These are phyloP conservation scores for Trichomonas tenax DNA, from an alignment of 208 protist species.

Conservation along the genomic window DNA sequence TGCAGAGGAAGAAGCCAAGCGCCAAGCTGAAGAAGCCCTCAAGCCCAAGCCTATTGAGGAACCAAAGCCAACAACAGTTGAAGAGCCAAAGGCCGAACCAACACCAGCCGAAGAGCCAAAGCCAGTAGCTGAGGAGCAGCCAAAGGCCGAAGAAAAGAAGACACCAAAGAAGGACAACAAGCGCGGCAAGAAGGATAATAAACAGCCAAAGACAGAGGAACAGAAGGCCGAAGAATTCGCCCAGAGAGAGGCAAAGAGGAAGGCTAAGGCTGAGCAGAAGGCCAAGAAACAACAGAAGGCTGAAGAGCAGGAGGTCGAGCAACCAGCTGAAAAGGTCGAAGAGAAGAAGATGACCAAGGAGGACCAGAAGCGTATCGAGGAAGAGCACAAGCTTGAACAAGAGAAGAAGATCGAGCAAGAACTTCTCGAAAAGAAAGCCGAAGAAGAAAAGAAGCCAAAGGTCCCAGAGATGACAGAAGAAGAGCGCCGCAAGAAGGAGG, in stretches of 20 bases:
- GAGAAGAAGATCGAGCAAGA: not conserved
- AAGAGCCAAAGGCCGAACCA: not conserved
- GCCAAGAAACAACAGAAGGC: not conserved
- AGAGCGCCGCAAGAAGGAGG: not conserved
- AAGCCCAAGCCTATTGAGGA: not conserved
- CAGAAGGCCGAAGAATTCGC: not conserved
- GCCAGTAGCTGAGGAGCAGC: not conserved
- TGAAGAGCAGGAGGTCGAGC: not conserved
- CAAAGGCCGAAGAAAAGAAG: not conserved
- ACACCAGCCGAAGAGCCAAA: not conserved
- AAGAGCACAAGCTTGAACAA: not conserved
- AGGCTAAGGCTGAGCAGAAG: not conserved
- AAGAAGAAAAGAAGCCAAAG: not conserved
- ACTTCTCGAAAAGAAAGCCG: not conserved
- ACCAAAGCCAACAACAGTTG: not conserved
- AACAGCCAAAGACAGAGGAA: not conserved
- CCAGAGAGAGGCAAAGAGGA: not conserved
- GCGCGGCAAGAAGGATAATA: not conserved
- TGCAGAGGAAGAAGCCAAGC: not conserved
- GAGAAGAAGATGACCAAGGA: not conserved
- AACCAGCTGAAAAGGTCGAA: not conserved
- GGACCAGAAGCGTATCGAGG: not conserved
- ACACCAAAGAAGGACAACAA: not conserved
- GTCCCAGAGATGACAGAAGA: not conserved
- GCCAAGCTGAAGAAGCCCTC: not conserved